Base-by-base conservation (phyloP, 306 rosid species). In the Casuarina glauca region DNA sequence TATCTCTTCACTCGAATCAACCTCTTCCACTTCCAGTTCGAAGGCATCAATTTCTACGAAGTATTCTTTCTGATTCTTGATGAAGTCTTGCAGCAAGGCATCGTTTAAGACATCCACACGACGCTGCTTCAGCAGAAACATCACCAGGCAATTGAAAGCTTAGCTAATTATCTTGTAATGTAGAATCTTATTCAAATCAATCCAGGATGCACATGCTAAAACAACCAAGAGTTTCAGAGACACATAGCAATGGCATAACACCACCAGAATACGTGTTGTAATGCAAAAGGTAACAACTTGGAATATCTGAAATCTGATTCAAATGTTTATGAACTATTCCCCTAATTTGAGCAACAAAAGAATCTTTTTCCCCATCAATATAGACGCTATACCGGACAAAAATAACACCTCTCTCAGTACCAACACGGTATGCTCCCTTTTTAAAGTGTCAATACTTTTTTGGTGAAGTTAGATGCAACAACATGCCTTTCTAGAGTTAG, bases 21-120 rank as follows among this genome's bases (percentile, higher is more conserved):
- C 91, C 82, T 86, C 98, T 83, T 94, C 98, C 52, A 77, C 94
- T 5, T 77, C 70, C 39, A 94, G 86, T 73, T 89, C 79, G 74
- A 85, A 92, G 78, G 88, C 87, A 83, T 94, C 94, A 9, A 94
- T 76, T 86, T 92, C 97, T 58, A 84, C 88, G 77, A 81, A 90
- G 79, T 91, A 91, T 0, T 97, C 91, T 51, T 69, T 85, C 84
- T 94, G 94, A 78, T 89, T 76, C 73, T 85, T 80, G 9, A 93
- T 81, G 75, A 84, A 91, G 66, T 88, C 94, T 76, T 80, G 76
- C 1, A 87, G 78, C 78, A 84, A 76, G n/a, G 79, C 81, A 68
- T 74, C 51, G 72, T 85, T 57, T 57, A 74, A 63, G 12, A 45
- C 71, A 6, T 67, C 79, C 77, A n/a, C 9, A 3, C 19, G 71